A percentile compares a stretch with the other conserved stretches of the same genome.
Conservation (phyloP, 257 asterid genomes). For the Vinca minor region DNA sequence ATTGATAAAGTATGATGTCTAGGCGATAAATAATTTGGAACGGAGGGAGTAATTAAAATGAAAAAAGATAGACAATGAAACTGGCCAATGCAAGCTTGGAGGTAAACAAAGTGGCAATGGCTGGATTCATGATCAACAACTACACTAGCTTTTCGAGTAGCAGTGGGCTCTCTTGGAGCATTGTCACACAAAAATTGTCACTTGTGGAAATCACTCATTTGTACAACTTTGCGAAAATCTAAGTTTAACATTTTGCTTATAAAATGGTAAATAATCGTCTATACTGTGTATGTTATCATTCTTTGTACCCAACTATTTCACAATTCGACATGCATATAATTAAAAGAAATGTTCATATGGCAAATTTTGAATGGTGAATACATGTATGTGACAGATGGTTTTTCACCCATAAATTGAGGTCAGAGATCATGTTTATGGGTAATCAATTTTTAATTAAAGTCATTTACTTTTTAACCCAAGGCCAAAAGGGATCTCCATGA, state of each 20-base stretch:
- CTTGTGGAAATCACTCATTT: conserved; percentile 24
- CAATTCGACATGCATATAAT: too few relatives aligned
- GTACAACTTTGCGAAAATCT: conserved; percentile 29
- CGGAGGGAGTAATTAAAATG: too few relatives aligned
- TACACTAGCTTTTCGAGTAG: conserved; percentile 30
- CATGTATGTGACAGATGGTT: too few relatives aligned
- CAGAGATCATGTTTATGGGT: conserved; percentile 19
- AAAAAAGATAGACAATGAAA: too few relatives aligned
- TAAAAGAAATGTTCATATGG: too few relatives aligned
- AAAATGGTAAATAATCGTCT: too few relatives aligned
- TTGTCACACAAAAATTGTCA: conserved; percentile 21
- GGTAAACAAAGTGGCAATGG: conserved; percentile 63
- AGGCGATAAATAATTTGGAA: too few relatives aligned
- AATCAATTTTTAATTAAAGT: conserved; percentile 64
- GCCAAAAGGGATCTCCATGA: conserved; percentile 36
- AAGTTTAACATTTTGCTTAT: conserved; percentile 7
- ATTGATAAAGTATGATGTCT: too few relatives aligned
- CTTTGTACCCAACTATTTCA: too few relatives aligned
- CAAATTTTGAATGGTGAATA: too few relatives aligned
- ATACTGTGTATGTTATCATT: too few relatives aligned
- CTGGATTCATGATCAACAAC: conserved; percentile 61
- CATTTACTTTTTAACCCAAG: conserved; percentile 49
- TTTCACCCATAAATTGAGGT: too few relatives aligned
- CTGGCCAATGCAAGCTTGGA: conserved; percentile 8
- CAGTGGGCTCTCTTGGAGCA: conserved; percentile 45